A percentile compares a stretch with the other conserved stretches of the same genome.
phyloP scores from a whole-genome alignment of 345 rosid genomes.

The Isatis tinctoria region DNA sequence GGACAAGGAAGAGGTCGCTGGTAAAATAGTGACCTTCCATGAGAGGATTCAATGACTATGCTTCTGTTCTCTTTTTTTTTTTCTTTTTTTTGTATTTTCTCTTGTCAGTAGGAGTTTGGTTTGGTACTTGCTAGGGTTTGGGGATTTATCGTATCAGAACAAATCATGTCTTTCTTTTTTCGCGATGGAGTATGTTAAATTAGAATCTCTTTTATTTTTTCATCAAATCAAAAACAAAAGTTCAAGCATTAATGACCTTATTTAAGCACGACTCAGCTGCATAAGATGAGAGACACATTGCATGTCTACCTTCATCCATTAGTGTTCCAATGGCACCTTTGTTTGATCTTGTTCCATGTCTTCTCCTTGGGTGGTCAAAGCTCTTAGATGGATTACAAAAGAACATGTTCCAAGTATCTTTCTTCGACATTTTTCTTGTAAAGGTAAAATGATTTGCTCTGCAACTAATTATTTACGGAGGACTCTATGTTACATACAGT shows the following conservation, averaged over 20 bases:
- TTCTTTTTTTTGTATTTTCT: neutral
- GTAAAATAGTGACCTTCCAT: slow-evolving; percentile 25
- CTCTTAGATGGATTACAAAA: neutral
- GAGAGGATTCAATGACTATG: slow-evolving; percentile 2
- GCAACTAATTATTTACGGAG: neutral
- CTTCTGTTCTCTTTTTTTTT: neutral
- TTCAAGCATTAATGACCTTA: neutral
- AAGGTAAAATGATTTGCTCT: neutral
- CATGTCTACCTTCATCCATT: neutral
- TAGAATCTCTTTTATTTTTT: neutral
- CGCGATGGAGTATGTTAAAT: neutral
- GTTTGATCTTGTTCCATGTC: neutral
- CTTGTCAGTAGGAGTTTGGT: slow-evolving; percentile 10
- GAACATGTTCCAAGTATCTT: neutral
- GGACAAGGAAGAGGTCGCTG: slow-evolving; percentile 65
- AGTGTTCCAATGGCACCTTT: neutral
- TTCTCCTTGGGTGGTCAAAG: neutral
- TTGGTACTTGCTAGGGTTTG: slow-evolving; percentile 24
- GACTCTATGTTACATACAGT: neutral
- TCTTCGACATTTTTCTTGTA: neutral
- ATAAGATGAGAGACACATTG: neutral
- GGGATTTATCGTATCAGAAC: slow-evolving; percentile 1
- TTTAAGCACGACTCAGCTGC: neutral
- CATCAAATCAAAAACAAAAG: neutral
- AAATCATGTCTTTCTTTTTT: neutral